Evolutionary conservation across 2,329 filamentous ascomycete species (phyloP).

Genomic region (Calonectria naviculata): DNA sequence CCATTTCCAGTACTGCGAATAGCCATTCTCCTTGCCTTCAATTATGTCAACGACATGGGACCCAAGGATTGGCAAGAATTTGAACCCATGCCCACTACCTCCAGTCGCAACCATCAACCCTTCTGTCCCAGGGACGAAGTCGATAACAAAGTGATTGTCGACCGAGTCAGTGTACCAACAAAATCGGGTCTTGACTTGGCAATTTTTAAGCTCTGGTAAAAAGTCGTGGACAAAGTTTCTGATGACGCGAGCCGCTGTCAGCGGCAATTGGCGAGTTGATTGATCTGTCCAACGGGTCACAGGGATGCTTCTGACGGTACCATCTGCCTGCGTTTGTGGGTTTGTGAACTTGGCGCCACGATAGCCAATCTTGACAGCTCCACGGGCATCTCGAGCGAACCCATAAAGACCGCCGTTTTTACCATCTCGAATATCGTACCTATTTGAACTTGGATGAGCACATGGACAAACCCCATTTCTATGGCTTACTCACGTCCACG

Average conservation of each 20-base stretch:
- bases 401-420: conserved; percentile 39
- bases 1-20: conserved; percentile 17
- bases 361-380: conserved; percentile 43
- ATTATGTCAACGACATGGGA: conserved; percentile 17
- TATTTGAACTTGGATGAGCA: not conserved
- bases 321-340: conserved; percentile 46
- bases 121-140: conserved; percentile 10
- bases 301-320: conserved; percentile 50
- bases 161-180: conserved; percentile 53
- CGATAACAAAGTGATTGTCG: conserved; percentile 28
- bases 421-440: conserved; percentile 29
- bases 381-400: conserved; percentile 38
- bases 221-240: conserved; percentile 48
- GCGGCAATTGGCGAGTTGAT: conserved; percentile 29
- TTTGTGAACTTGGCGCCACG: conserved; percentile 52
- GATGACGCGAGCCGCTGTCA: conserved; percentile 17
- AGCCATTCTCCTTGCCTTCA: conserved; percentile 12
- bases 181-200: conserved; percentile 55
- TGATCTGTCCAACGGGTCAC: conserved; percentile 49
- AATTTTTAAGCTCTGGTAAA: conserved; percentile 52
- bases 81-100: conserved; percentile 10
- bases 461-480: not conserved
- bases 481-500: conserved; percentile 10
- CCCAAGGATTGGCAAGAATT: conserved; percentile 16
- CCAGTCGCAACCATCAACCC: conserved; percentile 25